Percentiles rank a stretch among this genome's conserved stretches.
Evolutionary conservation across 2,329 filamentous ascomycete species (phyloP).

Genomic region (Aspergillus phoenicis): DNA sequence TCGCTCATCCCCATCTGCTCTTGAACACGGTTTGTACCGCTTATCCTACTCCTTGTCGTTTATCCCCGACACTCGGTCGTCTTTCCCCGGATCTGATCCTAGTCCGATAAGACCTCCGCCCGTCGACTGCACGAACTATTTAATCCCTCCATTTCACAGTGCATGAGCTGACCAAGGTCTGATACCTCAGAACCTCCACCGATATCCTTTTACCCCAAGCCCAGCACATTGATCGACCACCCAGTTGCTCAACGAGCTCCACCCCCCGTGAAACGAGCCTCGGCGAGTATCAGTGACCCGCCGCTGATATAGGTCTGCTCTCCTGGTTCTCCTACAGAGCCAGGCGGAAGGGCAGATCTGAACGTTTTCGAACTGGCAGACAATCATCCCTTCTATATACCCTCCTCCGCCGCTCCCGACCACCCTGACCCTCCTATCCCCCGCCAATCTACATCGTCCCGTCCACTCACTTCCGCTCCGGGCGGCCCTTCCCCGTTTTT

Average conservation of each 20-base stretch:
- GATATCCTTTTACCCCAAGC: background rate
- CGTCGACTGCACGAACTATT: conserved; percentile 9
- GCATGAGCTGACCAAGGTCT: background rate
- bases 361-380: conserved; percentile 71
- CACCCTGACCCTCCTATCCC: conserved; percentile 62
- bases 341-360: conserved; percentile 46
- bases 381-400: conserved; percentile 59
- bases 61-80: conserved; percentile 4
- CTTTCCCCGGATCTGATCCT: conserved; percentile 11
- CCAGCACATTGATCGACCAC: conserved; percentile 8
- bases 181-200: background rate
- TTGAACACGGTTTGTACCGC: background rate
- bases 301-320: conserved; percentile 43
- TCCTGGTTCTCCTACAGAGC: conserved; percentile 49
- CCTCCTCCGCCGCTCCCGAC: conserved; percentile 69
- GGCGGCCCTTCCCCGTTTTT: conserved; percentile 29
- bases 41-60: background rate
- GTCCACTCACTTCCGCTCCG: conserved; percentile 23
- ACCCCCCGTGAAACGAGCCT: conserved; percentile 18
- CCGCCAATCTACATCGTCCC: conserved; percentile 51
- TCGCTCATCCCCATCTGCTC: background rate
- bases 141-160: conserved; percentile 4
- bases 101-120: conserved; percentile 28
- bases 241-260: conserved; percentile 16
- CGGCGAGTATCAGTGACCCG: conserved; percentile 33